Evolutionary conservation across 805 yeast genomes (phyloP), one percentile per base, ranked within the genome.

Genomic region (Metschnikowia lochheadii): DNA sequence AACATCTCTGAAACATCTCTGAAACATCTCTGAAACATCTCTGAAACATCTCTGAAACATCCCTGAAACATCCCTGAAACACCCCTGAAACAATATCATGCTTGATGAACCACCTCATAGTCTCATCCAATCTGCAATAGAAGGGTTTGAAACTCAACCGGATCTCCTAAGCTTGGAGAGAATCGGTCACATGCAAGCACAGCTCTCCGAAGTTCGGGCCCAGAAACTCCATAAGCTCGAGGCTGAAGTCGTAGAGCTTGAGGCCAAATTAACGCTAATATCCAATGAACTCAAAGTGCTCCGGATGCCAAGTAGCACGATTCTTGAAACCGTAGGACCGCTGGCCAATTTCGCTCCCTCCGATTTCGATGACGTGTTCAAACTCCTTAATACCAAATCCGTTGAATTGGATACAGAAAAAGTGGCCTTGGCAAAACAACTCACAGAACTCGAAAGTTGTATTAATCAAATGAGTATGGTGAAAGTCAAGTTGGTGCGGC

Each of bases 141-240:
- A 76, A 37, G 73, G 72, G n/a, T 76, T 78, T 48, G 80, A 79
- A 51, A 73, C 79, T 5, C 77, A 77, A 54, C 77, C 80, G 0
- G 85, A 81, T 53, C 56, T 80, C 36, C 67, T 67, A 26, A 72
- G 77, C 2, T 59, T 80, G 2, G 75, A 75, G 42, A 61, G 78
- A 35, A 76, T 79, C 17, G 71, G 73, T 8, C 76, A 68, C 13
- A 66, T 70, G 45, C 59, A 75, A 14, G 51, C 55, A 15, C 52
- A 65, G 21, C 61, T 77, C 11, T 54, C 64, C 20, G 50, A 53
- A 10, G 60, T 60, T 18, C 63, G 80, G 44, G 47, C 56, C 6
- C 62, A 58, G 10, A 63, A 56, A 23, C 57, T 66, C 11, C 62
- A 58, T 3, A 42, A 49, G 14, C 52, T 58, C 8, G 51, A 56